Base-by-base conservation (phyloP, 2,329 filamentous ascomycete species). In the Cladosporium austrohemisphaericum region DNA sequence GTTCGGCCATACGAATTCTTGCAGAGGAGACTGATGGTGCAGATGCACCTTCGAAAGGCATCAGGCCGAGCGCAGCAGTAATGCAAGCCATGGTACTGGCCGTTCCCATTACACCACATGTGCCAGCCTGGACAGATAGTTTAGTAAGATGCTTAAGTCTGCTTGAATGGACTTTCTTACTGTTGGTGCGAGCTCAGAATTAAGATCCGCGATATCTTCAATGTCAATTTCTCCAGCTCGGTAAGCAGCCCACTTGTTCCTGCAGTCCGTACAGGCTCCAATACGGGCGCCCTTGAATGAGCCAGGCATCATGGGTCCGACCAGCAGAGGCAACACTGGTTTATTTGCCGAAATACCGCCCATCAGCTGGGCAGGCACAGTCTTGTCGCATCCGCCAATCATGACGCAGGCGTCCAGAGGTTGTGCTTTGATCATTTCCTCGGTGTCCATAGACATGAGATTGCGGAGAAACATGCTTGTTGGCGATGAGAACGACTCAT, bases 391-490 rank as follows among this genome's bases (percentile, higher is more conserved):
- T 80, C 81, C 84, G 40, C 84, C 84, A 56, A 88, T 83, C 55
- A 85, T 72, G 11, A 49, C 35, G 14, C 36, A 35, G 86, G 81
- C 80, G 66, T 89, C 85, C 13, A 85, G 74, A 0, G 85, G 85
- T 65, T 88, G 85, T 0, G 84, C 84, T 35, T 72, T 72, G 46
- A 88, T 81, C 85, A 88, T 88, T 69, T 88, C 85, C 64, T 88
- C 85, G 0, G 85, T 88, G 60, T 88, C 85, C 82, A 88, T 86
- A 56, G 81, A 84, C 85, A 89, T 88, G 50, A 88, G 60, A 55
- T 88, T 88, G 25, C 85, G 68, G 40, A 88, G 61, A 49, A 81
- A 88, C 85, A 89, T 88, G 68, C 84, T 87, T 4, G 85, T 88
- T 2, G 85, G 85, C 36, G 76, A 72, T 0, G 84, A 75, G 61